Evolutionary conservation across 1,139 yeast genomes (phyloP).

Genomic region (Yamadazyma epiphylla): DNA sequence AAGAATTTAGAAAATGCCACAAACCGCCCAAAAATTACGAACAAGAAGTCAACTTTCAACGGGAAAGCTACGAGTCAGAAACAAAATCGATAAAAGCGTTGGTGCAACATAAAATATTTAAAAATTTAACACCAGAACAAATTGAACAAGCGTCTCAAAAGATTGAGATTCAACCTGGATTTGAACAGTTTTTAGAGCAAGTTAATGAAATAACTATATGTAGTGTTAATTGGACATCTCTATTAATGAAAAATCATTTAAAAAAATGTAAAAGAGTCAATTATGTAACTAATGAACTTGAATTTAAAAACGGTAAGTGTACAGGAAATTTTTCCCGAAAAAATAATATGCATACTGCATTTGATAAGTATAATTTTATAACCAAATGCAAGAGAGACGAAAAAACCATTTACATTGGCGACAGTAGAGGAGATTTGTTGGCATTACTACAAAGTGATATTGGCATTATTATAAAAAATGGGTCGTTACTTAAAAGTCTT

Average conservation of each 20-base stretch:
- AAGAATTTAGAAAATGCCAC: slow-evolving; percentile 16
- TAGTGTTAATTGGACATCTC: slow-evolving; percentile 65
- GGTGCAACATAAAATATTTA: slow-evolving; percentile 37
- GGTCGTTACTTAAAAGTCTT: slow-evolving; percentile 13
- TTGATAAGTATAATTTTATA: too few species aligned
- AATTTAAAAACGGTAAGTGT: slow-evolving; percentile 29
- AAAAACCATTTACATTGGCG: slow-evolving; percentile 54
- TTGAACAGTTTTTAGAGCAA: slow-evolving; percentile 34
- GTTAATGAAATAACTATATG: slow-evolving; percentile 36
- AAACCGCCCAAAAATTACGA: slow-evolving; percentile 16
- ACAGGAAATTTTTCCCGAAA: slow-evolving; percentile 34
- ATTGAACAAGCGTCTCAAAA: slow-evolving; percentile 33
- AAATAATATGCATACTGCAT: too few species aligned
- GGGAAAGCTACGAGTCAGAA: slow-evolving; percentile 46
- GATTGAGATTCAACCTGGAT: slow-evolving; percentile 42
- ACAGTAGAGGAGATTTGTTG: slow-evolving; percentile 60
- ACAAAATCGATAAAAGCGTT: slow-evolving; percentile 47
- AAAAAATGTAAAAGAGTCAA: slow-evolving; percentile 19
- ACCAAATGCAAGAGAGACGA: slow-evolving; percentile 2
- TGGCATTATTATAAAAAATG: slow-evolving; percentile 47
- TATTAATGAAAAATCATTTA: slow-evolving; percentile 44
- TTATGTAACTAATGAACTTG: slow-evolving; percentile 50
- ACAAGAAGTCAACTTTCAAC: slow-evolving; percentile 43
- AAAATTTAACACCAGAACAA: slow-evolving; percentile 31
- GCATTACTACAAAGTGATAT: slow-evolving; percentile 46